Evolutionary conservation across 805 yeast genomes (phyloP), one percentile per base, ranked within the genome.

Genomic region (Suhomyces tanzawaensis): DNA sequence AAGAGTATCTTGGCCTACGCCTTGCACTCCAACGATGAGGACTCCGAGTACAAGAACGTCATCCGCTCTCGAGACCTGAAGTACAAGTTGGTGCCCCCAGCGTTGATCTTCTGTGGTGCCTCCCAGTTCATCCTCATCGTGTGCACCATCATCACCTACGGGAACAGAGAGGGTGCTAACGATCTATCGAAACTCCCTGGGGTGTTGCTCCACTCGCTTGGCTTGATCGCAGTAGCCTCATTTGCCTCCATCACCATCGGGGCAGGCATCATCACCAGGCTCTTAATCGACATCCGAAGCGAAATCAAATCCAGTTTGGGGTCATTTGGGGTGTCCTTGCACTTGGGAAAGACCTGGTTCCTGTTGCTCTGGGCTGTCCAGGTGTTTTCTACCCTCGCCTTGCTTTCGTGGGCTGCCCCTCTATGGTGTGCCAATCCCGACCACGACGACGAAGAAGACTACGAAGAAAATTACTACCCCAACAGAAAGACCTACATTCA

Each of bases 401-500:
- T 58, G 60, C 30, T 60, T 13, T 44, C 62, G 6, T 67, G 73
- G 72, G 52, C 48, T 4, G 38, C 65, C 7, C 72, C 72, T 1
- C 27, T 44, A 40, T 45, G 85, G 84, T 79, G 82, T 60, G 73
- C 76, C 6, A 71, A 75, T 35, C 77, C 79, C 4, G 51, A 55
- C 1, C 55, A 42, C 4, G 55, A 51, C n/a, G 47, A 48, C n/a
- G 51, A 48, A 2, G 62, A 52, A 25, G 46, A 50, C 8, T 29
- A 29, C 17, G 51, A 51, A 22, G 37, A 46, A 16, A 40, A 44
- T n/a, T 35, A 19, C 23, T 34, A 42, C 32, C 16, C 36, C 4
- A 16, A 21, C 12, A 25, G 36, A 16, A 25, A 18, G 13, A 33
- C 29, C 9, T 33, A 33, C n/a, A 13, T 24, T 17, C 36, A 19